A percentile compares a stretch with the other conserved stretches of the same genome.
phyloP scores from a whole-genome alignment of 1,284 basidiomycete species.

The Fomitiporia mediterranea region DNA sequence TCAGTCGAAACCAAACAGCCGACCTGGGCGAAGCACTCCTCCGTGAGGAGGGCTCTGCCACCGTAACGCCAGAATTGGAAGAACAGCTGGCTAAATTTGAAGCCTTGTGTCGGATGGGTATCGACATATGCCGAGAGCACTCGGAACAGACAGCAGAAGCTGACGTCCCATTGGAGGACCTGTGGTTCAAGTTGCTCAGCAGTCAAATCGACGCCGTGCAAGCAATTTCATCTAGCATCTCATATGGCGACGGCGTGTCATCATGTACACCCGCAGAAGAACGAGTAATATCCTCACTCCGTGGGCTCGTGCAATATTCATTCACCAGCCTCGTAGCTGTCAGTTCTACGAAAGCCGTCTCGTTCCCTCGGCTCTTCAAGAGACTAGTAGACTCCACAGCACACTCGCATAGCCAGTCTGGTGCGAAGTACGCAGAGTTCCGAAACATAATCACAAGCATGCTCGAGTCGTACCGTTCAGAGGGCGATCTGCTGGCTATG shows the following conservation, averaged over 20 bases:
- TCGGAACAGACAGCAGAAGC: conserved; percentile 41
- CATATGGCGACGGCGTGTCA: conserved; percentile 26
- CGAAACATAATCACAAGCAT: conserved; percentile 87
- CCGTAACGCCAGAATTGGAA: conserved; percentile 38
- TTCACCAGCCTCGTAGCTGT: conserved; percentile 83
- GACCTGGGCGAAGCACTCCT: conserved; percentile 45
- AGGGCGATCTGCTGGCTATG: conserved; percentile 88
- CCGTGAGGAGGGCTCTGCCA: conserved; percentile 29
- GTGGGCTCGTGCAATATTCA: conserved; percentile 78
- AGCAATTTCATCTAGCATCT: conserved; percentile 47
- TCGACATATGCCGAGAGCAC: conserved; percentile 63
- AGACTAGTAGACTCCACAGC: conserved; percentile 75
- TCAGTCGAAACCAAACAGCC: conserved; percentile 53
- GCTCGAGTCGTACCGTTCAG: conserved; percentile 89
- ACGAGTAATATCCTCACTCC: conserved; percentile 40
- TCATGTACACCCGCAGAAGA: conserved; percentile 25
- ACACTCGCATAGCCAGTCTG: conserved; percentile 40
- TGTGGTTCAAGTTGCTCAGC: conserved; percentile 86
- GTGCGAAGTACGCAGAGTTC: conserved; percentile 87
- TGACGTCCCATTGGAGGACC: conserved; percentile 68
- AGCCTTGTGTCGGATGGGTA: conserved; percentile 55
- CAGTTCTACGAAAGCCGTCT: conserved; percentile 76
- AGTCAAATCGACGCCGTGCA: conserved; percentile 81
- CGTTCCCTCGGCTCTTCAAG: conserved; percentile 90
- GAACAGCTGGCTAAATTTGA: conserved; percentile 28